Base-by-base conservation (phyloP, 805 yeast species). In the Cyberlindnera misumaiensis region DNA sequence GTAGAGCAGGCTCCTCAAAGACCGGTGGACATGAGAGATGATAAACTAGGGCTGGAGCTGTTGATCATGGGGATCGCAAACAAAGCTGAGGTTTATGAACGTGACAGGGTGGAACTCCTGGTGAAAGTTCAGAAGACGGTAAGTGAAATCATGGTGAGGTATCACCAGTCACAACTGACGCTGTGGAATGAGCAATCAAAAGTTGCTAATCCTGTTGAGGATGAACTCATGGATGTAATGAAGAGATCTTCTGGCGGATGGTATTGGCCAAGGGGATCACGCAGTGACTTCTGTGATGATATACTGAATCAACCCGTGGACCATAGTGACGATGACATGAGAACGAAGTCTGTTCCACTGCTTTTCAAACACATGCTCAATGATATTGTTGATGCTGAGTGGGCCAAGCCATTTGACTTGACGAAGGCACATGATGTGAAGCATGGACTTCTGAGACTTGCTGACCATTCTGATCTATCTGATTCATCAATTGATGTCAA, bases 401-500 rank as follows among this genome's bases (percentile, higher is more conserved):
- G 58, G 46, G 30, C 20, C 2, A 12, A 35, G 2, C 52, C 52
- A 9, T 27, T 54, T 4, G 52, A 55, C 20, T 32, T 47, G 2
- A 5, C 28, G 3, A 18, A 30, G 3, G 49, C 59, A 5, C 42
- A 51, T 18, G 38, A 40, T n/a, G 22, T 47, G 11, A 47, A 52
- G 14, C 28, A 35, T 29, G 35, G 34, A 24, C 32, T 30, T 15
- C 30, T 20, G 8, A 5, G 24, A 5, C 24, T 20, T 20, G 24
- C 8, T 20, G 24, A 20, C 8, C 17, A 28, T 20, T 7, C 28
- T 28, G 15, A 13, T 20, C 14, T 36, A 14, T 26, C 46, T 3
- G 11, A 15, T 5, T 26, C 24, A 12, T 30, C 33, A 31, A 22
- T 24, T n/a, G 48, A 63, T 40, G 38, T 61, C 4, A 67, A 69